These are phyloP conservation scores for Ogataea haglerorum DNA, from an alignment of 805 yeast genomes.

Conservation along the genomic window DNA sequence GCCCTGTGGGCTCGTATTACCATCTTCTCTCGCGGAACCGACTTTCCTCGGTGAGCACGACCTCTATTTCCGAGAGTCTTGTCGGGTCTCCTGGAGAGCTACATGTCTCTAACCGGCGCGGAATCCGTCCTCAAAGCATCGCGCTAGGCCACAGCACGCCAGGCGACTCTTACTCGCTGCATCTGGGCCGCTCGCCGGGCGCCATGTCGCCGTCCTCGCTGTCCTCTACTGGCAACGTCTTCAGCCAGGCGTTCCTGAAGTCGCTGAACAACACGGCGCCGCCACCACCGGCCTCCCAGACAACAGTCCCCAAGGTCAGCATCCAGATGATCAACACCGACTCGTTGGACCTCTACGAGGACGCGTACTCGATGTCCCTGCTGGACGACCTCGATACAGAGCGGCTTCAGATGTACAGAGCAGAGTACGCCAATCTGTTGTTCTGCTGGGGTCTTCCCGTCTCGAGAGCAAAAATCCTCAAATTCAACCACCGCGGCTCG, in stretches of 20 bases:
- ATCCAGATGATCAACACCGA: conserved; percentile 46
- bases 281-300: not conserved
- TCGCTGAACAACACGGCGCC: conserved; percentile 1
- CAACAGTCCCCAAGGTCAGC: conserved; percentile 33
- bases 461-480: conserved; percentile 73
- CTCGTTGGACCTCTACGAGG: conserved; percentile 42
- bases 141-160: conserved; percentile 2
- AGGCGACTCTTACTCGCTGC: conserved; percentile 10
- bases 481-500: conserved; percentile 48
- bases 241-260: conserved; percentile 25
- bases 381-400: conserved; percentile 38
- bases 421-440: conserved; percentile 73
- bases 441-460: conserved; percentile 82
- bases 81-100: conserved; percentile 30
- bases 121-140: conserved; percentile 21
- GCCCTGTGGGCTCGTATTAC: conserved; percentile 11
- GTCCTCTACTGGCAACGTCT: conserved; percentile 20
- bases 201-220: conserved; percentile 16
- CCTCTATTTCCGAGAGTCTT: conserved; percentile 24
- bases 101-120: conserved; percentile 27
- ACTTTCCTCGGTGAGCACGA: conserved; percentile 24
- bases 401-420: conserved; percentile 45
- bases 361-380: conserved; percentile 38
- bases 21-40: conserved; percentile 12
- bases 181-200: conserved; percentile 9